Evolutionary conservation across 1,284 basidiomycete species (phyloP).

Genomic region (Ustilago vetiveriae): DNA sequence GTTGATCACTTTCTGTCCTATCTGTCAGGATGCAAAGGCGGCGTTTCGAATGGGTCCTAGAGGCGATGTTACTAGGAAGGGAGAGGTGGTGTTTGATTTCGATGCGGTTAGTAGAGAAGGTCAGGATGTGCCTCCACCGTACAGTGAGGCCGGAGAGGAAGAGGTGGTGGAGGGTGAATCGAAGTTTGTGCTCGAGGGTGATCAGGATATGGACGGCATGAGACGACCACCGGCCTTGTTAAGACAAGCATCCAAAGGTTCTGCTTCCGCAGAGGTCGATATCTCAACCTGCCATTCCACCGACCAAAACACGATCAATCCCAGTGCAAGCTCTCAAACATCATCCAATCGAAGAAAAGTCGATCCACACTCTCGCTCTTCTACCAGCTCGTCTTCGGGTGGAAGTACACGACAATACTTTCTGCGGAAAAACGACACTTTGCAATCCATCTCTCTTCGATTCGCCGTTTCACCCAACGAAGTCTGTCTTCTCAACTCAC

Average conservation of each 20-base stretch:
- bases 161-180: too few species aligned
- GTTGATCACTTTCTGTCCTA: slow-evolving; percentile 46
- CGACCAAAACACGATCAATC: neutral
- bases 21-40: slow-evolving; percentile 44
- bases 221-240: slow-evolving; percentile 4
- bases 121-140: slow-evolving; percentile 17
- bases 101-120: slow-evolving; percentile 6
- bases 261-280: slow-evolving; percentile 25
- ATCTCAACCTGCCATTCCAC: neutral
- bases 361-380: slow-evolving; percentile 15
- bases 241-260: slow-evolving; percentile 20
- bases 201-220: too few species aligned
- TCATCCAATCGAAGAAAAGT: slow-evolving; percentile 8
- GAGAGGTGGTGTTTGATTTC: slow-evolving; percentile 44
- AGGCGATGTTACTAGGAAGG: slow-evolving; percentile 40
- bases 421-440: slow-evolving; percentile 37
- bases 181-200: slow-evolving; percentile 22
- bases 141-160: slow-evolving; percentile 7
- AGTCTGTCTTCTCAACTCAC: slow-evolving; percentile 37
- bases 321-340: neutral
- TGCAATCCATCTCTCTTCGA: slow-evolving; percentile 41
- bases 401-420: slow-evolving; percentile 42
- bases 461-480: slow-evolving; percentile 32
- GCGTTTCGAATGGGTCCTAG: slow-evolving; percentile 48
- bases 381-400: neutral